Evolutionary conservation across 2,329 filamentous ascomycete genomes (phyloP).

Genomic region (Colletotrichum simmondsii): DNA sequence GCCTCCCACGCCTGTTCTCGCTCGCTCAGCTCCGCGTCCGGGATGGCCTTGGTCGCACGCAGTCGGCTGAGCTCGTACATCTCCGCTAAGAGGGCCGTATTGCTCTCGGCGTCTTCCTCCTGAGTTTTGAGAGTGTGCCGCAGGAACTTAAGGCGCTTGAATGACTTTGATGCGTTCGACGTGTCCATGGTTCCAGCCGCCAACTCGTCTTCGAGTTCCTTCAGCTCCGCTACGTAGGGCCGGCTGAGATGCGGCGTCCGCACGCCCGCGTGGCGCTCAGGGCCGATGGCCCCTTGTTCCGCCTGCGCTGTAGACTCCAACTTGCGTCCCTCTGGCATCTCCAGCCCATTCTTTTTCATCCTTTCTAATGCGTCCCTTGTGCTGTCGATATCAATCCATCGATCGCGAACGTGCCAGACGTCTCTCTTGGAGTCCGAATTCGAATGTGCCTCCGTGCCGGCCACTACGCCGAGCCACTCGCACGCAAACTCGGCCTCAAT

Average conservation of each 20-base stretch:
- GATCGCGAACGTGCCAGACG: conserved; percentile 53
- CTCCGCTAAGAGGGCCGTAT: conserved; percentile 46
- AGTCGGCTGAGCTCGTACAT: conserved; percentile 42
- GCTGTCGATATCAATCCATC: conserved; percentile 59
- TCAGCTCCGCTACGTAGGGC: conserved; percentile 54
- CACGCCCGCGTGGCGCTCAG: conserved; percentile 41
- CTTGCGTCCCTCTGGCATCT: conserved; percentile 58
- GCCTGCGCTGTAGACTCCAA: conserved; percentile 43
- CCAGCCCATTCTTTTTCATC: conserved; percentile 58
- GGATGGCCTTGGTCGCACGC: conserved; percentile 33
- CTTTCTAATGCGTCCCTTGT: conserved; percentile 48
- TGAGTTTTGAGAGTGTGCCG: conserved; percentile 41
- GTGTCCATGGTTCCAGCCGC: conserved; percentile 26
- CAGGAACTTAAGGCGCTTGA: conserved; percentile 41
- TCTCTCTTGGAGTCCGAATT: conserved; percentile 16
- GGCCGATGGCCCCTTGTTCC: conserved; percentile 36
- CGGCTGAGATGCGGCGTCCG: conserved; percentile 47
- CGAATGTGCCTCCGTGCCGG: conserved; percentile 46
- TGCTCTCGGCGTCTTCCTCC: conserved; percentile 36
- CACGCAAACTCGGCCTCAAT: conserved; percentile 71
- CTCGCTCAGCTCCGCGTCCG: conserved; percentile 40
- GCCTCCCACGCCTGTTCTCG: conserved; percentile 48
- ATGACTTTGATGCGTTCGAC: neutral
- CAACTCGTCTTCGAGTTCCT: conserved; percentile 47
- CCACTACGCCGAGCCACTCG: conserved; percentile 70